A percentile compares a stretch with the other conserved stretches of the same genome.
These are phyloP conservation scores for Globisporangium megalacanthum DNA, from an alignment of 352 stramenopile species.

Conservation along the genomic window DNA sequence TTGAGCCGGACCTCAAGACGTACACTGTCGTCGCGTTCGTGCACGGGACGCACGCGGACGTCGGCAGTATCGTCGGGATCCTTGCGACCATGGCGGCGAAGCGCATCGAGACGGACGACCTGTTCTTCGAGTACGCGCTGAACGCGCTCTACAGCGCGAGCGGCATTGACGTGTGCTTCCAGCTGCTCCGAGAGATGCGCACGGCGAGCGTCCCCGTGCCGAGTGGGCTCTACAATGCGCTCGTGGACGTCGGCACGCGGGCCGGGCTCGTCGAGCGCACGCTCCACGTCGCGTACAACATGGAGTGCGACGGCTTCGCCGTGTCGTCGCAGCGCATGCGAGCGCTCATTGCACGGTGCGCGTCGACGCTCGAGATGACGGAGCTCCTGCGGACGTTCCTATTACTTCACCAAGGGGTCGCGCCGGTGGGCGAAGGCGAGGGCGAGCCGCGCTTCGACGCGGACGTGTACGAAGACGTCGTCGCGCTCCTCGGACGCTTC, in stretches of 20 bases:
- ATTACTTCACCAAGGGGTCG: slow-evolving; percentile 52
- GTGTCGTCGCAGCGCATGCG: slow-evolving; percentile 46
- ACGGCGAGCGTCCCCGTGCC: slow-evolving; percentile 37
- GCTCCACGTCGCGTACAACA: slow-evolving; percentile 73
- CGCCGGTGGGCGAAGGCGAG: slow-evolving; percentile 6
- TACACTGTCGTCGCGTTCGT: slow-evolving; percentile 70
- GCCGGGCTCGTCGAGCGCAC: slow-evolving; percentile 61
- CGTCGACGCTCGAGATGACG: slow-evolving; percentile 36
- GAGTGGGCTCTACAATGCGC: slow-evolving; percentile 47
- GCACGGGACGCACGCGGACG: slow-evolving; percentile 45
- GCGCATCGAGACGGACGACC: slow-evolving; percentile 30
- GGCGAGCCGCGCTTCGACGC: slow-evolving; percentile 34
- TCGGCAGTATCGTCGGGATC: slow-evolving; percentile 36
- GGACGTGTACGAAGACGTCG: slow-evolving; percentile 56
- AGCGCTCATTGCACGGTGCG: slow-evolving; percentile 37
- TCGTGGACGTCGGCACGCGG: slow-evolving; percentile 53
- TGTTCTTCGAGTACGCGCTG: slow-evolving; percentile 64
- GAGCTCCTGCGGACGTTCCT: slow-evolving; percentile 60
- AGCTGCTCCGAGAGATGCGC: slow-evolving; percentile 50
- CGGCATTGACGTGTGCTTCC: slow-evolving; percentile 74
- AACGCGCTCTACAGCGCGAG: slow-evolving; percentile 46
- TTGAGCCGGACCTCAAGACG: slow-evolving; percentile 53
- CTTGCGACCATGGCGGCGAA: slow-evolving; percentile 40
- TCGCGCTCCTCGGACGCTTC: slow-evolving; percentile 34
- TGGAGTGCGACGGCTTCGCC: slow-evolving; percentile 73